Conservation (phyloP, 1,284 basidiomycete species). For the Athelia psychrophila region DNA sequence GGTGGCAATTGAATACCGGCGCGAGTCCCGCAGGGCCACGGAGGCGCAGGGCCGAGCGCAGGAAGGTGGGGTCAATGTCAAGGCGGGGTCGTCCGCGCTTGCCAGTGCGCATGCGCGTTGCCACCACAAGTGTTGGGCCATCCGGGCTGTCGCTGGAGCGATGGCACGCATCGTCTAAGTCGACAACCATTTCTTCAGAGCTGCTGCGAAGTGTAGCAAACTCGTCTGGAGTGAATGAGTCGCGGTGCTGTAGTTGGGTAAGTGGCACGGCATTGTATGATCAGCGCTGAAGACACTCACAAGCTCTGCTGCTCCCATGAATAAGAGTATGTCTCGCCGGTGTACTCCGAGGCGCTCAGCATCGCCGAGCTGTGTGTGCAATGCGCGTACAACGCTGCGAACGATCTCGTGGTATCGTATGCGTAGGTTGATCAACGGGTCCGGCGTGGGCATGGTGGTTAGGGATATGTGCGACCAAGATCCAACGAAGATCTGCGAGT, state of each 20-base stretch:
- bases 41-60: slow-evolving; percentile 12
- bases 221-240: slow-evolving; percentile 16
- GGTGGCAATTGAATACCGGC: neutral
- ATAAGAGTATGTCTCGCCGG: neutral
- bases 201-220: slow-evolving; percentile 11
- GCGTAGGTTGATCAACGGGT: neutral
- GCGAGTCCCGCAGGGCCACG: neutral
- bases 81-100: slow-evolving; percentile 22
- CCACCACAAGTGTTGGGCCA: slow-evolving; percentile 8
- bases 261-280: neutral
- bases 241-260: slow-evolving; percentile 8
- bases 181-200: slow-evolving; percentile 17
- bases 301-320: neutral
- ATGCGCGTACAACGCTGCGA: neutral
- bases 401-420: neutral
- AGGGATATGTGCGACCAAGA: too few species aligned
- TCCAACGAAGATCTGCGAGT: too few species aligned
- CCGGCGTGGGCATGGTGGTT: too few species aligned
- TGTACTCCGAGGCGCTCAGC: neutral
- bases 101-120: slow-evolving; percentile 12
- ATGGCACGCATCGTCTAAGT: slow-evolving; percentile 16
- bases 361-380: slow-evolving; percentile 1
- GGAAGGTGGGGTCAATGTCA: slow-evolving; percentile 23
- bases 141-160: slow-evolving; percentile 19
- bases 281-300: neutral